These are phyloP conservation scores for Blastomyces emzantsi DNA, from an alignment of 2,329 filamentous ascomycete species.

Conservation along the genomic window DNA sequence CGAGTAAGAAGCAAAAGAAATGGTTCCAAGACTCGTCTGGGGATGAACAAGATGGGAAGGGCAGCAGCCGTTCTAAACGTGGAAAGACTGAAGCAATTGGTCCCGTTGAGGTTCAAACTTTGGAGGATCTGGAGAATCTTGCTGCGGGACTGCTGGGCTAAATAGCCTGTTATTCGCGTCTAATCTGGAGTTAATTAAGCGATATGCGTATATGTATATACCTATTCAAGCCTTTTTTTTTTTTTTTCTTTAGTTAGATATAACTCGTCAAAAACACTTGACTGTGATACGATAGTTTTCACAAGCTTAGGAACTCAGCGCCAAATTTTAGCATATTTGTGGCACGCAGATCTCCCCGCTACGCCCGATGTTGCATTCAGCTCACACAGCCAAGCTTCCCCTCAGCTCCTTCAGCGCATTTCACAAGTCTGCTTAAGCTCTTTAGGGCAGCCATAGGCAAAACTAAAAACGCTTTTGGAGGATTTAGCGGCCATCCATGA, in stretches of 20 bases:
- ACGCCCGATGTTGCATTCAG: neutral
- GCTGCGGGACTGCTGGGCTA: slow-evolving; percentile 36
- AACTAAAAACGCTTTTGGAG: neutral
- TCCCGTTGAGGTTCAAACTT: slow-evolving; percentile 33
- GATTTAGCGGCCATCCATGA: neutral
- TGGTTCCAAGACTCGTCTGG: slow-evolving; percentile 27
- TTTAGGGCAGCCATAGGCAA: neutral
- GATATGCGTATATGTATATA: neutral
- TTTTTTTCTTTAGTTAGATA: too few relatives aligned
- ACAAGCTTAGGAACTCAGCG: too few relatives aligned
- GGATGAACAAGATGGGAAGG: slow-evolving; percentile 18
- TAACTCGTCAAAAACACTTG: too few relatives aligned
- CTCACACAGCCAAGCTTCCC: neutral
- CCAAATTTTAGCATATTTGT: neutral
- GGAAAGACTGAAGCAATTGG: slow-evolving; percentile 13
- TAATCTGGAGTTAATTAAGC: too few relatives aligned
- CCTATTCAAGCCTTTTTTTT: neutral
- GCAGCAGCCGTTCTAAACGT: slow-evolving; percentile 23
- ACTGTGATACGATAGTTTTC: too few relatives aligned
- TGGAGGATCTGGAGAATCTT: slow-evolving; percentile 41
- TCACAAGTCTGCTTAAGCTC: neutral
- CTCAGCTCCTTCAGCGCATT: neutral
- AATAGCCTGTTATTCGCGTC: neutral
- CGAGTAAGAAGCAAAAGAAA: slow-evolving; percentile 36
- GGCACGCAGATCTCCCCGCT: neutral